These are phyloP conservation scores for Fusarium circinatum DNA, from an alignment of 2,329 filamentous ascomycete genomes.

Conservation along the genomic window DNA sequence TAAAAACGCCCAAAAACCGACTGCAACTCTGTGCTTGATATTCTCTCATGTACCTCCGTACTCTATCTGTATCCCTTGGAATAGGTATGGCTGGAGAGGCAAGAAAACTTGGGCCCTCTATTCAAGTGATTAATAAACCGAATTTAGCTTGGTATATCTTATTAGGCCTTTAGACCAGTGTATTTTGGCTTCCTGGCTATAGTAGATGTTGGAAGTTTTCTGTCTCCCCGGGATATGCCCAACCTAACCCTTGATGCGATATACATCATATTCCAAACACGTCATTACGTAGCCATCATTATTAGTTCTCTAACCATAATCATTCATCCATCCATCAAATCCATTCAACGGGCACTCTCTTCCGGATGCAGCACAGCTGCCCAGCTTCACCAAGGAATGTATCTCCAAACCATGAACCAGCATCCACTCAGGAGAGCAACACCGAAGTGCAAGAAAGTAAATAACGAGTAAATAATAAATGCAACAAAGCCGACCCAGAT, in stretches of 20 bases:
- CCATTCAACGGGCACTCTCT: background rate
- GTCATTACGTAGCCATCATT: slow-evolving; percentile 36
- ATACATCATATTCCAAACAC: slow-evolving; percentile 7
- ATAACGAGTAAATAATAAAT: slow-evolving; percentile 12
- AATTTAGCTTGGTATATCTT: background rate
- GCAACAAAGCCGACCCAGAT: slow-evolving; percentile 36
- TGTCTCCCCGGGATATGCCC: slow-evolving; percentile 3
- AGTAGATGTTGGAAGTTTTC: background rate
- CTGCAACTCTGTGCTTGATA: slow-evolving; percentile 9
- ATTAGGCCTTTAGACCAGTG: background rate
- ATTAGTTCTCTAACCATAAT: slow-evolving; percentile 37
- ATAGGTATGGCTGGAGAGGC: background rate
- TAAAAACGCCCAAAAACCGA: background rate
- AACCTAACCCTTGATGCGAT: slow-evolving; percentile 5
- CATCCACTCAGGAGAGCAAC: slow-evolving; percentile 6
- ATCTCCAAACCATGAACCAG: slow-evolving; percentile 17
- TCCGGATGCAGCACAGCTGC: slow-evolving; percentile 28
- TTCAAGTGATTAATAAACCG: background rate
- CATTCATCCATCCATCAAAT: slow-evolving; percentile 34
- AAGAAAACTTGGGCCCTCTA: background rate
- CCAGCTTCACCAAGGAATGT: slow-evolving; percentile 14
- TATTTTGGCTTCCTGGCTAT: background rate
- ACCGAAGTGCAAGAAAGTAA: background rate
- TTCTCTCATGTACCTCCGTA: background rate
- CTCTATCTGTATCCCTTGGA: slow-evolving; percentile 14